Evolutionary conservation across 2,329 filamentous ascomycete genomes (phyloP), one percentile per base, ranked within the genome.

Genomic region (Xylariales sp.): DNA sequence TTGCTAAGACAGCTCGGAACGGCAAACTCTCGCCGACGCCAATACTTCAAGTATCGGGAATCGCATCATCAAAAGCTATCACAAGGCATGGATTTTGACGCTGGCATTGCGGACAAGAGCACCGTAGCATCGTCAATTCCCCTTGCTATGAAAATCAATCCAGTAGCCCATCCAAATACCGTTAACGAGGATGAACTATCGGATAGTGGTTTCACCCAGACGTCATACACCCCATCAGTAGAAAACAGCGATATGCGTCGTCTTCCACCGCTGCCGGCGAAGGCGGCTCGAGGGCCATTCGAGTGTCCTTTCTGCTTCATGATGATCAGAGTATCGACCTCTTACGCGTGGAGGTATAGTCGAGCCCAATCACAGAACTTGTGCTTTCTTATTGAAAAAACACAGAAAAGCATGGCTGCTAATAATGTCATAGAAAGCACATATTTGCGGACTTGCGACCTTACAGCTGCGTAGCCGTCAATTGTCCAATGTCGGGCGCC

Each of bases 221-320:
- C 60, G 0, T 61, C 59, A 0, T 57, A 49, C 24, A 51, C 56
- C 5, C 48, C 53, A 10, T 57, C 57, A 0, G 43, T 33, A 5
- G 46, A 38, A 19, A 38, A 34, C 11, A 19, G 34, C 40, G 5
- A 43, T 7, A n/a, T 23, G 14, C 33, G 42, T 19, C 50, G 31
- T 16, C 37, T 51, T 6, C 63, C 43, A 14, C 53, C 35, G 3
- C 35, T 46, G 3, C 56, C 59, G 0, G 41, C 44, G 21, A 46
- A 46, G 2, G 47, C 55, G 0, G 19, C 33, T 0, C 31, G 49
- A 8, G 52, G 53, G 1, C 49, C 53, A 0, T 66, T 67, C 27
- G 55, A 65, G 40, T 68, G 65, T 24, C 64, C 61, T 0, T 65
- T 63, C 7, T 69, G 65, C 34, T 65, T 54, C 20, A 53, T 53